Base-by-base conservation (phyloP, 768 basidiomycete species). In the Mycena galericulata region DNA sequence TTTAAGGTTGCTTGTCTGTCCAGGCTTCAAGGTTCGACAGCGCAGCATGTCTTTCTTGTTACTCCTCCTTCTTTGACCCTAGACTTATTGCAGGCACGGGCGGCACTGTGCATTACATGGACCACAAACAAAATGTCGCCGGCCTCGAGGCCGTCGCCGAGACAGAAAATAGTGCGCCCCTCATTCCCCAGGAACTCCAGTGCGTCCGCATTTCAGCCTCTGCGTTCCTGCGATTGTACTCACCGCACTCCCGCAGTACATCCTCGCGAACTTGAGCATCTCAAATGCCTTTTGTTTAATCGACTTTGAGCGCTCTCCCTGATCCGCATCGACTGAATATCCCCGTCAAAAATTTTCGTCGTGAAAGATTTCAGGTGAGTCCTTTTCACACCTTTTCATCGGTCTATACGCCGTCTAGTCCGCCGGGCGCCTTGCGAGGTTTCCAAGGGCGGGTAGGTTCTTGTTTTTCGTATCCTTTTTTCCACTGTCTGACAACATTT, bases 261-360 rank as follows among this genome's bases (percentile, higher is more conserved):
- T 94, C 77, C 86, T 94, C 61, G 85, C 86, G 53, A 92, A 92
- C 67, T 83, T 92, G 34, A 93, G 92, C 47, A 88, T 93, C 63
- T 93, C 91, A 7, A 69, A 79, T 45, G 89, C 86, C 73, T 94
- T 94, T 76, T 92, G 90, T n/a, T 82, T 77, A 11, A 87, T 93
- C 73, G 89, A 94, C 70, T 83, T 89, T 57, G 80, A 82, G 10
- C 29, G 76, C 78, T 15, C 84, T 91, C 73, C 89, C 89, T 82
- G 38, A 91, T 96, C 92, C 82, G 82, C 66, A 81, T 97, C 58
- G 96, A 97, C 75, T 97, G 90, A 67, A 88, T 97, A n/a, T n/a
- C n/a, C n/a, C n/a, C n/a, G n/a, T n/a, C n/a, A n/a, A n/a, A n/a
- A n/a, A n/a, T n/a, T n/a, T n/a, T n/a, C n/a, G n/a, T n/a, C n/a